phyloP scores from a whole-genome alignment of 352 stramenopile species.

The Phytopythium vexans region DNA sequence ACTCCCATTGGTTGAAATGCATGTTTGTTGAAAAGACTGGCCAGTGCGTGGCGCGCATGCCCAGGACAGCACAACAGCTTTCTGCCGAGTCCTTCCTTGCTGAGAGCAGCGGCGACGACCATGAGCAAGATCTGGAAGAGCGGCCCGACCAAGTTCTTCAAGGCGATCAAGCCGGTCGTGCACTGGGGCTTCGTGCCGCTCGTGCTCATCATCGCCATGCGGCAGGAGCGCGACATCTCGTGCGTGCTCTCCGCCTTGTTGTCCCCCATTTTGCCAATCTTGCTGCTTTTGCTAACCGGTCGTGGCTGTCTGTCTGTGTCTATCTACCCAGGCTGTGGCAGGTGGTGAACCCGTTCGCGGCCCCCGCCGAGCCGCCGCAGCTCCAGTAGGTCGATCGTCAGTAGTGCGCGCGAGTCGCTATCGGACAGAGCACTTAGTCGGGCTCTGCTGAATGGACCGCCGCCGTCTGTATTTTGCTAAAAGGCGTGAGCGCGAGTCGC shows the following conservation, averaged over 20 bases:
- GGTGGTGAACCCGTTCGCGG: slow-evolving; percentile 73
- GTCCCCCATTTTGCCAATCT: not conserved
- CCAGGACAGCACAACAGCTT: not conserved
- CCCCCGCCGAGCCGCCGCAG: slow-evolving; percentile 45
- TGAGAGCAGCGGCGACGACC: slow-evolving; percentile 15
- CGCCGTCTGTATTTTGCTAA: not conserved
- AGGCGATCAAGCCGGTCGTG: slow-evolving; percentile 82
- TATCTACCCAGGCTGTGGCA: slow-evolving; percentile 50
- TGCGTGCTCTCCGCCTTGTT: slow-evolving; percentile 19
- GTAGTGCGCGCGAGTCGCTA: too few species aligned
- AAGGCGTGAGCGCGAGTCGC: not conserved
- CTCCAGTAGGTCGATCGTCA: slow-evolving; percentile 25
- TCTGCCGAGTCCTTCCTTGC: not conserved
- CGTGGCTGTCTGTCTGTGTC: slow-evolving; percentile 5
- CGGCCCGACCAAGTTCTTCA: slow-evolving; percentile 70
- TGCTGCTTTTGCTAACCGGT: not conserved
- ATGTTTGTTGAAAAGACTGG: slow-evolving; percentile 10
- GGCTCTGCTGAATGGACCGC: not conserved
- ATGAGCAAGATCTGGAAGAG: slow-evolving; percentile 78
- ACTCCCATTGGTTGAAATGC: slow-evolving; percentile 10
- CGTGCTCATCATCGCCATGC: slow-evolving; percentile 74
- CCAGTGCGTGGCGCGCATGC: not conserved
- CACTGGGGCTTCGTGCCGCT: slow-evolving; percentile 81
- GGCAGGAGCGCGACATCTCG: slow-evolving; percentile 74
- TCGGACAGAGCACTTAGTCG: not conserved